Conservation (phyloP, 345 rosid genomes). For the Toxicodendron radicans region DNA sequence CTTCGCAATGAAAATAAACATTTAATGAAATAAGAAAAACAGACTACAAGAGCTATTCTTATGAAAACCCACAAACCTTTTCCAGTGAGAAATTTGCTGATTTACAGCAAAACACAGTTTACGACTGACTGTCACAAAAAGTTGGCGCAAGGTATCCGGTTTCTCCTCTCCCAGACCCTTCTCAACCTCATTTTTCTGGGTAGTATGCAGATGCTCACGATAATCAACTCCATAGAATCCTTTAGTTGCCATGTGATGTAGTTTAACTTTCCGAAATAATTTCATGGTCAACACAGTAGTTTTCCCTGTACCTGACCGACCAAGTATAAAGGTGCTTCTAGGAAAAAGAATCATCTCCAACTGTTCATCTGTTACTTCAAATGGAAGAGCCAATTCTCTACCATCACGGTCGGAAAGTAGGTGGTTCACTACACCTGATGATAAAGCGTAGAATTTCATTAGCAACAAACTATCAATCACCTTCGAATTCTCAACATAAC, state of each 20-base stretch:
- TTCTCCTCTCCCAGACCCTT: conserved; percentile 18
- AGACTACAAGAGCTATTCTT: neutral
- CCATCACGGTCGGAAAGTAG: conserved; percentile 44
- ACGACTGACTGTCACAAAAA: conserved; percentile 54
- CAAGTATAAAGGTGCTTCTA: no score
- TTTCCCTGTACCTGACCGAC: no score
- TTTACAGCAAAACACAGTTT: conserved; percentile 49
- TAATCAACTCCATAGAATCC: conserved; percentile 16
- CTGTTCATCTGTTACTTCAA: conserved; percentile 46
- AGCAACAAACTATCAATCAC: conserved; percentile 49
- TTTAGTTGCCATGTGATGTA: conserved; percentile 24
- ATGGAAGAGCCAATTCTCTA: conserved; percentile 44
- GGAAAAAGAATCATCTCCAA: no score
- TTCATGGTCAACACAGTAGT: no score
- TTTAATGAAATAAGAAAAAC: neutral
- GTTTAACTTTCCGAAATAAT: no score
- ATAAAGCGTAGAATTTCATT: conserved; percentile 56
- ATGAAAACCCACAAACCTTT: conserved; percentile 38
- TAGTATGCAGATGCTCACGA: neutral
- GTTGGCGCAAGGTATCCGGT: conserved; percentile 33
- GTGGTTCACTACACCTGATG: conserved; percentile 32
- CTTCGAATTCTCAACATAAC: conserved; percentile 40
- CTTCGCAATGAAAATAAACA: neutral
- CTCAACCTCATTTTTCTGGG: neutral
- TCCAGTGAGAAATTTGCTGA: no score